A percentile compares a stretch with the other conserved stretches of the same genome.
Evolutionary conservation across 257 asterid species (phyloP).

Genomic region (Leptodermis oblonga): DNA sequence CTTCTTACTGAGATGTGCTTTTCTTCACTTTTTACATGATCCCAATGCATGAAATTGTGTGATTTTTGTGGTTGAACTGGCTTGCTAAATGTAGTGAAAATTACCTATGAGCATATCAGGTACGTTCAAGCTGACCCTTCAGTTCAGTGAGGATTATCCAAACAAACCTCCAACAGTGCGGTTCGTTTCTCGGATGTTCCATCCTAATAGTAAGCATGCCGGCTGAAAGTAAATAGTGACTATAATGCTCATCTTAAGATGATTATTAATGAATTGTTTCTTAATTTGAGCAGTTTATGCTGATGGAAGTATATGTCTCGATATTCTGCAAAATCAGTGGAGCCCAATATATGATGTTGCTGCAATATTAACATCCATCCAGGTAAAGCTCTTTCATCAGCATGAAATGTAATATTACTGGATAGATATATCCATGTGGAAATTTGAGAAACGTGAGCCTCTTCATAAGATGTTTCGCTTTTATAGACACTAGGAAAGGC

Average conservation of each 20-base stretch:
- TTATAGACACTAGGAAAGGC: background rate
- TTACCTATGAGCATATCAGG: slow-evolving; percentile 39
- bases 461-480: background rate
- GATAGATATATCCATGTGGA: background rate
- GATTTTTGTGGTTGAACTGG: no score
- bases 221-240: background rate
- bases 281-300: slow-evolving; percentile 64
- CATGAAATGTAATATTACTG: slow-evolving; percentile 1
- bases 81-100: slow-evolving; percentile 7
- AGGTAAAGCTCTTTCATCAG: slow-evolving; percentile 39
- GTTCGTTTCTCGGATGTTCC: slow-evolving; percentile 83
- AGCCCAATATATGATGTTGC: slow-evolving; percentile 95
- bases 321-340: slow-evolving; percentile 96
- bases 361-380: slow-evolving; percentile 85
- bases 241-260: slow-evolving; percentile 1
- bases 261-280: slow-evolving; percentile 18
- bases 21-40: background rate
- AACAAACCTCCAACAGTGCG: slow-evolving; percentile 85
- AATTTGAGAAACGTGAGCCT: no score
- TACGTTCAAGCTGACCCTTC: slow-evolving; percentile 73
- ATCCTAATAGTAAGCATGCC: slow-evolving; percentile 66
- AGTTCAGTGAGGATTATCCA: slow-evolving; percentile 69
- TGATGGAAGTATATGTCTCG: slow-evolving; percentile 92
- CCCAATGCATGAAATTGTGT: background rate
- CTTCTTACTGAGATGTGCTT: background rate